Evolutionary conservation across 148 eudicot genomes (phyloP).

Genomic region (Spergularia bocconei): DNA sequence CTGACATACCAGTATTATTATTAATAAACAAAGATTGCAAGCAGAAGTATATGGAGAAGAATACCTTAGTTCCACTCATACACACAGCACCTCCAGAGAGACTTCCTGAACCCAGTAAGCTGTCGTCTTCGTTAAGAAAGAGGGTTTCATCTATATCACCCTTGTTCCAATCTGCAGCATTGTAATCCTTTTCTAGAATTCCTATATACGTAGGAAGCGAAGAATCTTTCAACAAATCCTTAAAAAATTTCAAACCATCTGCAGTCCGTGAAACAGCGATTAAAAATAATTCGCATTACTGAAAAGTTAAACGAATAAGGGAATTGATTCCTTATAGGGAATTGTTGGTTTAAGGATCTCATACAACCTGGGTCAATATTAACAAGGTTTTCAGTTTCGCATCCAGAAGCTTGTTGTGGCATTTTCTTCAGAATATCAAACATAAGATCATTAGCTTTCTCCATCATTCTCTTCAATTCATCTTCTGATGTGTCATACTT

Average conservation of each 20-base stretch:
- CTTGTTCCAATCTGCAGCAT: conserved; percentile 56
- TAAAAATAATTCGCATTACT: not conserved
- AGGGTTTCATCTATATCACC: conserved; percentile 89
- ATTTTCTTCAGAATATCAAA: conserved; percentile 58
- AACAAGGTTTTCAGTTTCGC: conserved; percentile 48
- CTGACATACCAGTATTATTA: not conserved
- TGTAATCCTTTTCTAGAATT: conserved; percentile 74
- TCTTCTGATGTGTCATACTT: conserved; percentile 82
- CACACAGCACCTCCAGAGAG: conserved; percentile 76
- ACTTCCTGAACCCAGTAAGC: conserved; percentile 85
- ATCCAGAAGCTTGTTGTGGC: conserved; percentile 55
- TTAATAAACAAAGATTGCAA: not conserved
- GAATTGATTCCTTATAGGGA: not conserved
- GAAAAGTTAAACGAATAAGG: not conserved
- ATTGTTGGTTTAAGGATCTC: not conserved
- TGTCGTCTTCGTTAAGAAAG: conserved; percentile 74
- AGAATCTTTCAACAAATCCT: conserved; percentile 63
- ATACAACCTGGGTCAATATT: conserved; percentile 65
- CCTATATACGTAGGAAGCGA: conserved; percentile 52
- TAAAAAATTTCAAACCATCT: conserved; percentile 75
- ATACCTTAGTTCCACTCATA: conserved; percentile 69
- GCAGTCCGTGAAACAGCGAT: conserved; percentile 29
- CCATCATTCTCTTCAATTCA: conserved; percentile 70
- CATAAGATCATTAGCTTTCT: conserved; percentile 65
- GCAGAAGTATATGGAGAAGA: not conserved